Evolutionary conservation across 305 asterid species (phyloP).

Genomic region (Petunia hybrid): DNA sequence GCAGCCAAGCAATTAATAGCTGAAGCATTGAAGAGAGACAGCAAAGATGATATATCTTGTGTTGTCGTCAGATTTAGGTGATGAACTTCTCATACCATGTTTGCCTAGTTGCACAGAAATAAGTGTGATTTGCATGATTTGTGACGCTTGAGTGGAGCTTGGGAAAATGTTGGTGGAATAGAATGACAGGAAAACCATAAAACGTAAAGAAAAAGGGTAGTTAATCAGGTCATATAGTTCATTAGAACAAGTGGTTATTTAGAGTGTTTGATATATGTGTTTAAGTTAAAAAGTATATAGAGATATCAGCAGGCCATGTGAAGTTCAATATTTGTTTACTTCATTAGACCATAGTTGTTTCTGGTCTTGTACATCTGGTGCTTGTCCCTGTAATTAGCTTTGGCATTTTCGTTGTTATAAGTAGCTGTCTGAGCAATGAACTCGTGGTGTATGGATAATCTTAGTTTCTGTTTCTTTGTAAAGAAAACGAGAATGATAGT

Average conservation of each 20-base stretch:
- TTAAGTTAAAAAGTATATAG: not conserved
- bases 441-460: not conserved
- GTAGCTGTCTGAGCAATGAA: not conserved
- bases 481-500: no score
- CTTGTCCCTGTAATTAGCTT: not conserved
- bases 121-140: not conserved
- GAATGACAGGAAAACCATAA: not conserved
- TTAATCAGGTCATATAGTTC: not conserved
- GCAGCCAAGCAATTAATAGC: slow-evolving; percentile 43
- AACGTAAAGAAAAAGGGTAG: not conserved
- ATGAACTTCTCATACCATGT: slow-evolving; percentile 9
- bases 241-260: not conserved
- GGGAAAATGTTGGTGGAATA: not conserved
- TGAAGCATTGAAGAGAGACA: slow-evolving; percentile 48
- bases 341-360: not conserved
- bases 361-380: not conserved
- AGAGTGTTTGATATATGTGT: not conserved
- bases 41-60: slow-evolving; percentile 53
- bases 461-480: no score
- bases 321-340: not conserved
- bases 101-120: not conserved
- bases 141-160: not conserved
- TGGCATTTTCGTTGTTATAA: not conserved
- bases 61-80: slow-evolving; percentile 42
- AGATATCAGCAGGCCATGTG: not conserved